A percentile compares a stretch with the other conserved stretches of the same genome.
These are phyloP conservation scores for Aspergillus nidulans DNA, from an alignment of 495 filamentous ascomycete genomes.

Conservation along the genomic window DNA sequence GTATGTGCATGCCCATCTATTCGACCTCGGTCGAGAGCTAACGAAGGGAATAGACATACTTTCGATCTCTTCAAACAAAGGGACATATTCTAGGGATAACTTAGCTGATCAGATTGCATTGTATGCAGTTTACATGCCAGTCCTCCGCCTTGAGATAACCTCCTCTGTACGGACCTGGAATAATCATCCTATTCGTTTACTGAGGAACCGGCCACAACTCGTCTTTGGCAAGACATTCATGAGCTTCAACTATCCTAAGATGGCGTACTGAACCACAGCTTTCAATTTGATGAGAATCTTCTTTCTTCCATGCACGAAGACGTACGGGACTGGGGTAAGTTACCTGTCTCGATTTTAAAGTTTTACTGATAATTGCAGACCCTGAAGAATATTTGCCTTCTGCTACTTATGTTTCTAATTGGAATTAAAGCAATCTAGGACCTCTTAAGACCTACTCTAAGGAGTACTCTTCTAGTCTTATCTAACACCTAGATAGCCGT, in stretches of 20 bases:
- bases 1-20: constrained; percentile 1
- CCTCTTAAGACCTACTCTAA: no score
- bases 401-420: not conserved
- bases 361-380: no score
- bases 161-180: constrained; percentile 18
- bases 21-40: not conserved
- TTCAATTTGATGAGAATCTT: constrained; percentile 1
- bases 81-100: constrained; percentile 4
- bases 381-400: constrained; percentile 9
- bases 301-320: constrained; percentile 8
- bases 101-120: constrained; percentile 18
- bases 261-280: constrained; percentile 14
- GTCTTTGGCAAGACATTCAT: constrained; percentile 18
- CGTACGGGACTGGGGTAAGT: constrained; percentile 1
- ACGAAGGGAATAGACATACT: not conserved
- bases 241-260: constrained; percentile 14
- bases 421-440: no score
- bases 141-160: constrained; percentile 12
- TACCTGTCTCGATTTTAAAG: not conserved
- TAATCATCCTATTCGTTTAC: constrained; percentile 15
- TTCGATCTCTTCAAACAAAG: constrained; percentile 9
- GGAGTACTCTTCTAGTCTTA: no score
- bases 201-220: constrained; percentile 12
- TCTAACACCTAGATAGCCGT: no score
- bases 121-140: constrained; percentile 17